Evolutionary conservation across 257 asterid genomes (phyloP).

Genomic region (Primulina eburnea): DNA sequence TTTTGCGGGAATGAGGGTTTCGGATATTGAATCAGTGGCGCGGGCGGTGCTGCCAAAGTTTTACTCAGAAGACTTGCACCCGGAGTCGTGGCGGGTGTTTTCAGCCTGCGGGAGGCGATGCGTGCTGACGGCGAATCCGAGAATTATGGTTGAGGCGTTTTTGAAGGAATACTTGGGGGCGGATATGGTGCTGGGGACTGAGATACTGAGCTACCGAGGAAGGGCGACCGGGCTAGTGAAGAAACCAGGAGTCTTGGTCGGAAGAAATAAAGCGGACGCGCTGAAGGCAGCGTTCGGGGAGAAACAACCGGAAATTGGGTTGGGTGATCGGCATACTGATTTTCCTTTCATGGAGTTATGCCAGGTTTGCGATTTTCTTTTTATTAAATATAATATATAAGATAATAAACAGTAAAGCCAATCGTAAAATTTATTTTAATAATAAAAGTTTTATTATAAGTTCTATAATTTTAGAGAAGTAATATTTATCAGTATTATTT

Average conservation of each 20-base stretch:
- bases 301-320: slow-evolving; percentile 47
- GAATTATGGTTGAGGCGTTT: slow-evolving; percentile 63
- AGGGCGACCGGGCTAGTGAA: slow-evolving; percentile 57
- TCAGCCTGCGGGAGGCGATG: slow-evolving; percentile 55
- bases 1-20: slow-evolving; percentile 37
- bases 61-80: slow-evolving; percentile 47
- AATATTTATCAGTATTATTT: too few relatives aligned
- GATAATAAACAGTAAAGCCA: too few relatives aligned
- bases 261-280: slow-evolving; percentile 43
- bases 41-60: slow-evolving; percentile 57
- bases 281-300: slow-evolving; percentile 49
- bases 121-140: slow-evolving; percentile 59
- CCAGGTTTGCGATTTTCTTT: slow-evolving; percentile 34
- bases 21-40: slow-evolving; percentile 51
- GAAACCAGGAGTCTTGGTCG: slow-evolving; percentile 51
- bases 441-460: too few relatives aligned
- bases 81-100: slow-evolving; percentile 58
- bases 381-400: too few relatives aligned
- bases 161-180: slow-evolving; percentile 55
- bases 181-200: slow-evolving; percentile 64
- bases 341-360: slow-evolving; percentile 51
- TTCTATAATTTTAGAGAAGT: too few relatives aligned
- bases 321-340: slow-evolving; percentile 58
- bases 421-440: too few relatives aligned
- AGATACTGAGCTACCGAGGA: slow-evolving; percentile 40